phyloP scores from a whole-genome alignment of 1,284 basidiomycete species.

The Lentinula novae-zelandiae region DNA sequence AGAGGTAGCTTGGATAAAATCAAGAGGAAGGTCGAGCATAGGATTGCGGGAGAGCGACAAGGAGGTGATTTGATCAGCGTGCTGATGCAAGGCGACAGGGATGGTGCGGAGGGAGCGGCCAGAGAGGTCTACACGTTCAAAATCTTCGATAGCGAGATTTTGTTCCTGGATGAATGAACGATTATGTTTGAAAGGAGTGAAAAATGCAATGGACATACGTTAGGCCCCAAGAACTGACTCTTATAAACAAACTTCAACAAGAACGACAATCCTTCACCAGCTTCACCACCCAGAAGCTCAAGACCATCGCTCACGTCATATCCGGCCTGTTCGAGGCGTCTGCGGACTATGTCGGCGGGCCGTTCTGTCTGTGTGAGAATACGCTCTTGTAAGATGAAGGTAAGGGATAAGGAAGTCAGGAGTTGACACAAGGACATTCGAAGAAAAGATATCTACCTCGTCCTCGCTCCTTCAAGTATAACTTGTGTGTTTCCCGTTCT shows the following conservation, averaged over 20 bases:
- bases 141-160: slow-evolving; percentile 44
- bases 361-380: slow-evolving; percentile 78
- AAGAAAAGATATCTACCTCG: slow-evolving; percentile 53
- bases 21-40: slow-evolving; percentile 93
- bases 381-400: slow-evolving; percentile 54
- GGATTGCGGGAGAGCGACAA: slow-evolving; percentile 94
- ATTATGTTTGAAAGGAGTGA: background rate
- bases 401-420: background rate
- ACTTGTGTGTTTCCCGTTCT: slow-evolving; percentile 59
- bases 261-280: slow-evolving; percentile 82
- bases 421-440: background rate
- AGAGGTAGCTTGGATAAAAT: slow-evolving; percentile 89
- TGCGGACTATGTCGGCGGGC: slow-evolving; percentile 82
- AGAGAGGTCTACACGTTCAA: slow-evolving; percentile 83
- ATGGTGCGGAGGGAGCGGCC: slow-evolving; percentile 86
- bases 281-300: slow-evolving; percentile 74
- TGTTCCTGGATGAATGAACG: slow-evolving; percentile 6
- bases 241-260: slow-evolving; percentile 88
- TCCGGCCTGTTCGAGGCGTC: slow-evolving; percentile 88
- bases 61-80: slow-evolving; percentile 83
- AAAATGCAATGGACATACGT: slow-evolving; percentile 41
- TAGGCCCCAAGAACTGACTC: slow-evolving; percentile 56
- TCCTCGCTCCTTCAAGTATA: slow-evolving; percentile 83
- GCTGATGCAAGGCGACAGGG: slow-evolving; percentile 85
- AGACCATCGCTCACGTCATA: slow-evolving; percentile 83